These are phyloP conservation scores for Acorus calamus DNA, from an alignment of 106 monocot species.

Conservation along the genomic window DNA sequence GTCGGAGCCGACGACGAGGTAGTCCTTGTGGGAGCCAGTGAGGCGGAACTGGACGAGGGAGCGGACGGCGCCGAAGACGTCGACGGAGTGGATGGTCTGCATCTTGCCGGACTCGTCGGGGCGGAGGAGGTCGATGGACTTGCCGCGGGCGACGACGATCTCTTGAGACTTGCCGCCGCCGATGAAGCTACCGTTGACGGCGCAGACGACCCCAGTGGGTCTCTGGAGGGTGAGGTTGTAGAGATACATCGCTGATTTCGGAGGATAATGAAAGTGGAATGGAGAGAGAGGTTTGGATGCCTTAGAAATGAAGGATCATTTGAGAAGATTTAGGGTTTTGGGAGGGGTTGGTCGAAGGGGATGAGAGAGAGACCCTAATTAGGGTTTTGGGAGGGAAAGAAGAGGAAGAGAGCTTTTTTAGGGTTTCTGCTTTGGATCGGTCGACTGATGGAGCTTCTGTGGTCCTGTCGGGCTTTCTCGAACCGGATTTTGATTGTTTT, in stretches of 20 bases:
- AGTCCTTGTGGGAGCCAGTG: constrained; percentile 93
- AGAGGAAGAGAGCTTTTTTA: no score
- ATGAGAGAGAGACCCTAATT: no score
- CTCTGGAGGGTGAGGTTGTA: constrained; percentile 94
- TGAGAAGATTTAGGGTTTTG: no score
- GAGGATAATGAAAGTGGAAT: no score
- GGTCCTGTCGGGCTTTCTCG: no score
- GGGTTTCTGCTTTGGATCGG: no score
- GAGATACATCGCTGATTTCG: constrained; percentile 47
- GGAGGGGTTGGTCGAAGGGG: no score
- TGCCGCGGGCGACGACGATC: constrained; percentile 88
- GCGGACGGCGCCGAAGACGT: constrained; percentile 78
- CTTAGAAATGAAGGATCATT: no score
- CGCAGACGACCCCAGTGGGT: constrained; percentile 84
- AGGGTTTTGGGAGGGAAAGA: no score
- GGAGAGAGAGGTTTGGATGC: no score
- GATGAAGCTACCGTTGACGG: constrained; percentile 78
- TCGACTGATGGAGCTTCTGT: no score
- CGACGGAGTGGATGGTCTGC: constrained; percentile 88
- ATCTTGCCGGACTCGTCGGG: constrained; percentile 86
- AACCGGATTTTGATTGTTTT: no score
- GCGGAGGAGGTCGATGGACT: constrained; percentile 77
- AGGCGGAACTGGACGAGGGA: constrained; percentile 94
- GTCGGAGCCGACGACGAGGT: constrained; percentile 88
- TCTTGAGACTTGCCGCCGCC: constrained; percentile 77